These are phyloP conservation scores for Pichia manshurica DNA, from an alignment of 805 yeast species.

Conservation along the genomic window DNA sequence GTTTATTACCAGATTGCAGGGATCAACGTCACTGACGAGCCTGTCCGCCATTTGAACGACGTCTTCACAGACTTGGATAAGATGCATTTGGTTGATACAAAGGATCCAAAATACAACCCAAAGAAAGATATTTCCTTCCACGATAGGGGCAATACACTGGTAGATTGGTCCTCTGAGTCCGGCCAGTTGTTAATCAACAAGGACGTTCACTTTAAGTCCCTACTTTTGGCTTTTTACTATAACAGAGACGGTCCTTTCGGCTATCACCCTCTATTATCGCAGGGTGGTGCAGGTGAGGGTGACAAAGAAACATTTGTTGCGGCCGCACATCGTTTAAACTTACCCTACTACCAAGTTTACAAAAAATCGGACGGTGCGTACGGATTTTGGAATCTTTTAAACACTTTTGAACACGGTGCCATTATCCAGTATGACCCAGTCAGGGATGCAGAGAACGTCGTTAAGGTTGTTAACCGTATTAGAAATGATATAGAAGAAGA, in stretches of 20 bases:
- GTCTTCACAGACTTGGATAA: constrained; percentile 20
- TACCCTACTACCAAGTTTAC: constrained; percentile 45
- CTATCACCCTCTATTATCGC: constrained; percentile 55
- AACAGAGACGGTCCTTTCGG: constrained; percentile 57
- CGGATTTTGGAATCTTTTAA: constrained; percentile 25
- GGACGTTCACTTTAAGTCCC: constrained; percentile 48
- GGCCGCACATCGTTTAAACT: constrained; percentile 46
- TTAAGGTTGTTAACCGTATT: constrained; percentile 3
- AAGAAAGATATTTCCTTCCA: constrained; percentile 38
- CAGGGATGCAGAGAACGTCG: constrained; percentile 17
- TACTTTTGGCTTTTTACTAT: constrained; percentile 59
- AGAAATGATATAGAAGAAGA: constrained; percentile 13
- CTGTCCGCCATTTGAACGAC: constrained; percentile 32
- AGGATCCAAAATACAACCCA: constrained; percentile 15
- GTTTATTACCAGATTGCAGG: constrained; percentile 51
- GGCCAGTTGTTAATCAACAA: constrained; percentile 63
- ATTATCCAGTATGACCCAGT: constrained; percentile 30
- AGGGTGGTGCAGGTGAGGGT: constrained; percentile 70
- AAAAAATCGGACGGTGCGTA: constrained; percentile 27
- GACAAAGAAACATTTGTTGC: constrained; percentile 72
- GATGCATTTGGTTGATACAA: constrained; percentile 14
- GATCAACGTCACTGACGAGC: constrained; percentile 33
- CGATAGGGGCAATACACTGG: constrained; percentile 54
- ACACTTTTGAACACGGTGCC: constrained; percentile 28
- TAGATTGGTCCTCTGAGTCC: constrained; percentile 56